Conservation (phyloP, 768 basidiomycete species). For the Coprinellus micaceus region DNA sequence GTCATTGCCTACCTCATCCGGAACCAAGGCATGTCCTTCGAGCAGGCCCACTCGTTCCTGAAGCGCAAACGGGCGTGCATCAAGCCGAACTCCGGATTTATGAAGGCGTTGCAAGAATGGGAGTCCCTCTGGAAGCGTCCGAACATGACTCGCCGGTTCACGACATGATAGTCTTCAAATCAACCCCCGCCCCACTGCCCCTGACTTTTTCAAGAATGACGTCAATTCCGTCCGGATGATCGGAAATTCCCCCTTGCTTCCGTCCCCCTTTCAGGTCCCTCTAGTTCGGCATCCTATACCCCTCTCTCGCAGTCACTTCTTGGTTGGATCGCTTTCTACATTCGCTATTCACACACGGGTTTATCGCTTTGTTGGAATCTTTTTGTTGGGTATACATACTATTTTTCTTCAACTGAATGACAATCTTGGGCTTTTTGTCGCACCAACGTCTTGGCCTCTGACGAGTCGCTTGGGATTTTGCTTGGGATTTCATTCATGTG, state of each 20-base stretch:
- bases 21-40: constrained; percentile 68
- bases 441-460: no score
- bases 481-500: no score
- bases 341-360: neutral
- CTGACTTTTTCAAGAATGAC: neutral
- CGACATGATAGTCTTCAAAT: constrained; percentile 11
- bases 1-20: constrained; percentile 82
- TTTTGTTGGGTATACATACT: no score
- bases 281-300: no score
- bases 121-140: constrained; percentile 32
- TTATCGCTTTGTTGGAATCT: no score
- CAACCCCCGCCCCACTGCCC: no score
- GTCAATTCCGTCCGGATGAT: no score
- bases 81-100: constrained; percentile 78
- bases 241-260: neutral
- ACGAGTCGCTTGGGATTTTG: no score
- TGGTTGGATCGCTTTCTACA: no score
- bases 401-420: no score
- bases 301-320: no score
- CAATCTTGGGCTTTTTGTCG: no score
- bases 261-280: neutral
- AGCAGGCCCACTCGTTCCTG: constrained; percentile 57
- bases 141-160: constrained; percentile 17
- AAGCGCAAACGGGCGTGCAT: constrained; percentile 66
- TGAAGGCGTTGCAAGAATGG: constrained; percentile 57